These are phyloP conservation scores for Claviceps africana DNA, from an alignment of 2,329 filamentous ascomycete species.

Conservation along the genomic window DNA sequence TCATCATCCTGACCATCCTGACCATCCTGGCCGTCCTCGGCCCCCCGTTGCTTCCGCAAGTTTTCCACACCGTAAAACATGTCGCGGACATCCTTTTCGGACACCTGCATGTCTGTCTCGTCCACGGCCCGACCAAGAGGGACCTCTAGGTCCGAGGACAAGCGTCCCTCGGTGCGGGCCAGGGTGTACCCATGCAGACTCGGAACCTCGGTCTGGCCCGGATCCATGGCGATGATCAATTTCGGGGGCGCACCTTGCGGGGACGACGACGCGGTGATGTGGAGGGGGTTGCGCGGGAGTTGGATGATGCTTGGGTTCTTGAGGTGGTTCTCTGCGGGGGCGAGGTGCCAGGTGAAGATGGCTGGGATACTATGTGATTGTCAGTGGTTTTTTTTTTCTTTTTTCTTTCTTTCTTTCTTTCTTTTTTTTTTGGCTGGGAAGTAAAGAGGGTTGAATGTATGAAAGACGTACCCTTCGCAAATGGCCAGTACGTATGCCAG, in stretches of 20 bases:
- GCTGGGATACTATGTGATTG: constrained; percentile 35
- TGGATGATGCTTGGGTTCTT: constrained; percentile 31
- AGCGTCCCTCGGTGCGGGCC: constrained; percentile 17
- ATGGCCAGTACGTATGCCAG: constrained; percentile 33
- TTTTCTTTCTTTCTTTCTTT: too few species aligned
- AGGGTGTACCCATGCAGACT: constrained; percentile 20
- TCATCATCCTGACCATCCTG: constrained; percentile 6
- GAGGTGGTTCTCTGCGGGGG: constrained; percentile 30
- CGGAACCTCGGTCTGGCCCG: constrained; percentile 14
- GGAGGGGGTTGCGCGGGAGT: constrained; percentile 52
- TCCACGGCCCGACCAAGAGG: constrained; percentile 9
- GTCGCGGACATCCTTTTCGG: constrained; percentile 23
- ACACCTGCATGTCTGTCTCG: constrained; percentile 23
- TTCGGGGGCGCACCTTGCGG: constrained; percentile 11
- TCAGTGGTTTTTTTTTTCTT: neutral
- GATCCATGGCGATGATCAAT: constrained; percentile 28
- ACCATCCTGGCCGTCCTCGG: constrained; percentile 9
- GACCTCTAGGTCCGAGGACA: constrained; percentile 16
- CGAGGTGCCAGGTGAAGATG: constrained; percentile 51
- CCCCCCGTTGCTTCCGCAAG: constrained; percentile 28
- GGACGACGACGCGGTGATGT: constrained; percentile 20
- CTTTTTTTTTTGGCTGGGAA: too few species aligned
- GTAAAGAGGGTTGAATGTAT: too few species aligned
- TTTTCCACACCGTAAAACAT: constrained; percentile 33
- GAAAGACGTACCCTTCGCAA: constrained; percentile 38